A percentile compares a stretch with the other conserved stretches of the same genome.
Conservation (phyloP, 2,329 filamentous ascomycete genomes). For the Hypomyces perniciosus region DNA sequence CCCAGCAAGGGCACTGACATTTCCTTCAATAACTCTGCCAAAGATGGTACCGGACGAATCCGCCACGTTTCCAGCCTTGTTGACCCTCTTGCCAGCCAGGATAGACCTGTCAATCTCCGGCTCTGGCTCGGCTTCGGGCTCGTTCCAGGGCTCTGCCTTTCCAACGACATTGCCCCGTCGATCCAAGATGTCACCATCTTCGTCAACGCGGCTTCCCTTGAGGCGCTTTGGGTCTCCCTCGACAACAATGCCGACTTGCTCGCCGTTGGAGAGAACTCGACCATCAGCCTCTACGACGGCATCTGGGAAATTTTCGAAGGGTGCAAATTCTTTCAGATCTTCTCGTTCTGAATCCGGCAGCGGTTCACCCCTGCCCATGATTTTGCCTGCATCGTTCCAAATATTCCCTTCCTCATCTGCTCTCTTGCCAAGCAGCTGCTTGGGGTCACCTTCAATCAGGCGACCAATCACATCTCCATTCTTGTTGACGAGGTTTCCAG, state of each 20-base stretch:
- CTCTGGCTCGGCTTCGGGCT: slow-evolving; percentile 40
- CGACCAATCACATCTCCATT: slow-evolving; percentile 53
- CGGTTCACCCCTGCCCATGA: slow-evolving; percentile 61
- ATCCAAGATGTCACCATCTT: slow-evolving; percentile 64
- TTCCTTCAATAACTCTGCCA: slow-evolving; percentile 62
- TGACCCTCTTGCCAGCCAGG: slow-evolving; percentile 63
- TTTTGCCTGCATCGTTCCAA: slow-evolving; percentile 63
- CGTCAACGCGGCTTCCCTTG: slow-evolving; percentile 59
- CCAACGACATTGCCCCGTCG: slow-evolving; percentile 62
- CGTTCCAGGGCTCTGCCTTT: slow-evolving; percentile 62
- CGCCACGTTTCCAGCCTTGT: slow-evolving; percentile 61
- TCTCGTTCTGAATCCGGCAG: slow-evolving; percentile 47
- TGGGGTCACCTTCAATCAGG: slow-evolving; percentile 56
- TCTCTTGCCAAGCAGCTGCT: slow-evolving; percentile 58
- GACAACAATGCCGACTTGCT: slow-evolving; percentile 54
- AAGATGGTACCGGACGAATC: slow-evolving; percentile 50
- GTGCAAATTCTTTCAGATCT: slow-evolving; percentile 39
- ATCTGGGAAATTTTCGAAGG: slow-evolving; percentile 54
- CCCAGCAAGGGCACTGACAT: slow-evolving; percentile 56
- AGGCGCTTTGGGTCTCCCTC: slow-evolving; percentile 60
- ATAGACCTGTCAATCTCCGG: slow-evolving; percentile 54
- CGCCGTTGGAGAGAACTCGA: slow-evolving; percentile 43
- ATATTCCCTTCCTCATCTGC: slow-evolving; percentile 62
- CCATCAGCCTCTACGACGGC: slow-evolving; percentile 50
- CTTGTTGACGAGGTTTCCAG: slow-evolving; percentile 50